Percentiles rank a stretch among this genome's conserved stretches.
phyloP scores from a whole-genome alignment of 2,329 filamentous ascomycete species.

The Fusarium sp. region DNA sequence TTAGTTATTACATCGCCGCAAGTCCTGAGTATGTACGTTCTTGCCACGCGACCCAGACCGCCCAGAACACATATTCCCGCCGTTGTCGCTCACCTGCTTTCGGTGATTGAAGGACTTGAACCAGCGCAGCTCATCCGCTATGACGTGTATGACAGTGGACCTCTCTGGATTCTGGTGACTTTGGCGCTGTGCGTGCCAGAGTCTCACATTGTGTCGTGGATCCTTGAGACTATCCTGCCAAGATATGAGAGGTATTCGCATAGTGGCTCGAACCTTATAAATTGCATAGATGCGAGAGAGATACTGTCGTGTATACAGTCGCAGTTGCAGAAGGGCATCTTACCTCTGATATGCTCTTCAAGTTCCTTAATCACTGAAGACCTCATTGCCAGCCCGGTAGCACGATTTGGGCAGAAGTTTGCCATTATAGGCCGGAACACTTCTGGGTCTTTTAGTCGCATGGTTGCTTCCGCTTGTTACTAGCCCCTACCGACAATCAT shows the following conservation, averaged over 20 bases:
- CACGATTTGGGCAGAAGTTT: neutral
- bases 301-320: neutral
- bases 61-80: rapidly evolving
- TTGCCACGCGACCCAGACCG: neutral
- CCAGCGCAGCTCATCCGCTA: neutral
- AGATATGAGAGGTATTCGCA: neutral
- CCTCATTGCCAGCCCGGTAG: neutral
- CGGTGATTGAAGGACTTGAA: neutral
- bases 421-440: neutral
- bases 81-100: neutral
- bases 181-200: neutral
- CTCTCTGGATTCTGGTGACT: neutral
- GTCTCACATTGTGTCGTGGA: neutral
- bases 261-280: neutral
- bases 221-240: neutral
- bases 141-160: neutral
- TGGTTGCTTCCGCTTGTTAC: rapidly evolving
- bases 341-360: neutral
- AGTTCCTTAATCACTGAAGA: neutral
- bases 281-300: rapidly evolving
- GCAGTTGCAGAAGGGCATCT: rapidly evolving
- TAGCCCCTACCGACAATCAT: too few relatives aligned
- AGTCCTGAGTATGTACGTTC: neutral
- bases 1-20: neutral
- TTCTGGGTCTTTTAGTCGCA: rapidly evolving